A percentile compares a stretch with the other conserved stretches of the same genome.
Conservation (phyloP, 2,329 filamentous ascomycete genomes). For the Erysiphe pulchra region DNA sequence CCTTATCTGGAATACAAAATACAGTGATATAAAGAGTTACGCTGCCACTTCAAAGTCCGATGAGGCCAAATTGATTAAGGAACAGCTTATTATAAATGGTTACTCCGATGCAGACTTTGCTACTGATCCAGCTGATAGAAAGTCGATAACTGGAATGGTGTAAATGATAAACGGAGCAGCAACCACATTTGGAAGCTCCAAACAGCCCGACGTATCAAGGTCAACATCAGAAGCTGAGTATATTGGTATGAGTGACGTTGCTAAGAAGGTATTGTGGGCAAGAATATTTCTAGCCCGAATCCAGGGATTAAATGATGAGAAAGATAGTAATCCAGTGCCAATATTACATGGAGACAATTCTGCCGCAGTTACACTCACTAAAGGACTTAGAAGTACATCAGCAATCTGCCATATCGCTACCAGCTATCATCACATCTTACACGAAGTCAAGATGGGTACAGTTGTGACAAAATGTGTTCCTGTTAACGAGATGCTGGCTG, state of each 20-base stretch:
- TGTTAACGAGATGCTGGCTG: background rate
- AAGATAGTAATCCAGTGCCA: background rate
- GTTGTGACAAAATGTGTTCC: background rate
- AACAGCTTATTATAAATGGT: background rate
- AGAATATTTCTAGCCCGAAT: background rate
- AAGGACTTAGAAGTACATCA: constrained; percentile 1
- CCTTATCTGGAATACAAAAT: background rate
- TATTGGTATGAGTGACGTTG: background rate
- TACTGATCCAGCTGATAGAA: background rate
- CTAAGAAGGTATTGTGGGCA: background rate
- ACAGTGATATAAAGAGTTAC: background rate
- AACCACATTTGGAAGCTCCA: background rate
- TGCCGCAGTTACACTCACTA: background rate
- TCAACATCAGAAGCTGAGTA: background rate
- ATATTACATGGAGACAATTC: background rate
- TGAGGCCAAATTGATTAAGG: background rate
- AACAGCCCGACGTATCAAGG: background rate
- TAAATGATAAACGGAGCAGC: background rate
- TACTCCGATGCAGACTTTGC: background rate
- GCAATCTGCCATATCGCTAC: background rate
- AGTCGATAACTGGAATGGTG: background rate
- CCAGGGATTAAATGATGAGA: background rate
- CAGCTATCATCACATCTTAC: background rate
- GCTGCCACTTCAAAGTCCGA: background rate
- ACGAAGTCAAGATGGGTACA: background rate